Conservation (phyloP, 331 rosid species). For the Pyrus hybrid region DNA sequence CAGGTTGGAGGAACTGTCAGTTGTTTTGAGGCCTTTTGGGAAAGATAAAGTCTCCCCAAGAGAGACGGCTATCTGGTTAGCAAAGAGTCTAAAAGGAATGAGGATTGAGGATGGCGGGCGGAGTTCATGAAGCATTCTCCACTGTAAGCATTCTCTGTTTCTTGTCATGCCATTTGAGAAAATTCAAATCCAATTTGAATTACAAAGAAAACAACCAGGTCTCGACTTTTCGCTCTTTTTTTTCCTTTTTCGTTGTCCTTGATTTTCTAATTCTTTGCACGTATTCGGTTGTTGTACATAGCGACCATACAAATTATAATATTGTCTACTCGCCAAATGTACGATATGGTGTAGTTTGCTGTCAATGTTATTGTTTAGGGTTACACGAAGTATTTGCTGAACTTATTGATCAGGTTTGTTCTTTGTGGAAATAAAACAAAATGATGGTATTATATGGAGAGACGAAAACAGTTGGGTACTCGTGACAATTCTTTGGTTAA, state of each 20-base stretch:
- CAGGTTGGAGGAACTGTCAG: conserved; percentile 82
- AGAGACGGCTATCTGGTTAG: conserved; percentile 99
- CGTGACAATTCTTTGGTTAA: no score
- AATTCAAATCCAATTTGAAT: conserved; percentile 36
- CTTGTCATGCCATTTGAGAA: conserved; percentile 1
- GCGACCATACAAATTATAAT: conserved; percentile 46
- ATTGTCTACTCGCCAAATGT: conserved; percentile 27
- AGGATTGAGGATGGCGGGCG: conserved; percentile 66
- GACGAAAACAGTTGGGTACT: not conserved
- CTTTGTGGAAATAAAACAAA: not conserved
- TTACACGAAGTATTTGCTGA: not conserved
- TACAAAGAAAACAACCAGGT: conserved; percentile 25
- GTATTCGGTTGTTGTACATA: conserved; percentile 73
- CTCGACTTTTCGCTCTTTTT: not conserved
- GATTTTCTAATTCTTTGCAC: conserved; percentile 55
- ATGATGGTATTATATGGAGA: not conserved
- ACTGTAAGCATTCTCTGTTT: conserved; percentile 23
- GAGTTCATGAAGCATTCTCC: conserved; percentile 34
- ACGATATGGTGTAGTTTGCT: conserved; percentile 18
- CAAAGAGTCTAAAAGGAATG: conserved; percentile 96
- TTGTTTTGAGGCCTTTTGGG: conserved; percentile 91
- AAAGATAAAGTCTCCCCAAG: conserved; percentile 95
- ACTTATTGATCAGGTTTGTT: not conserved
- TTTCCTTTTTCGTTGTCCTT: not conserved
- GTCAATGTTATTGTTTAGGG: not conserved